These are phyloP conservation scores for Endoconidiophora laricicola DNA, from an alignment of 2,329 filamentous ascomycete genomes.

Conservation along the genomic window DNA sequence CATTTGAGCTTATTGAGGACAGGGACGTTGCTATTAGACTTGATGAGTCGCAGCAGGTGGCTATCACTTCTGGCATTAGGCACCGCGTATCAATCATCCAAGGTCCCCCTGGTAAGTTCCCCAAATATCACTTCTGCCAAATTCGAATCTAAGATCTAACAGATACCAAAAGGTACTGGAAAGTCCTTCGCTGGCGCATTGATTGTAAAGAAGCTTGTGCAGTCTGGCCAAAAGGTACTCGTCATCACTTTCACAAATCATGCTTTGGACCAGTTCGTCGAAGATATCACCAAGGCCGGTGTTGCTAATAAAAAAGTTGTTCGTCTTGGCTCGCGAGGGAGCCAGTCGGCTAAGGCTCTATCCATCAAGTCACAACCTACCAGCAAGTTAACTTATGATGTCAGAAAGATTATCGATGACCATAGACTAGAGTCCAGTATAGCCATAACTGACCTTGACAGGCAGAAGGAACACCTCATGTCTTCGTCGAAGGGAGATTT, in stretches of 20 bases:
- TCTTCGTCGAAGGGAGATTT: neutral
- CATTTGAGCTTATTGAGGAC: constrained; percentile 26
- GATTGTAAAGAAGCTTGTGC: constrained; percentile 37
- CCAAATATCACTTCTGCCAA: neutral
- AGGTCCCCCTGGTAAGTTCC: constrained; percentile 47
- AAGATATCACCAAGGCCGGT: constrained; percentile 44
- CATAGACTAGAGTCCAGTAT: neutral
- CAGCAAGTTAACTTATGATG: neutral
- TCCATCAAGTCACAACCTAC: neutral
- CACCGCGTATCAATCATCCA: constrained; percentile 46
- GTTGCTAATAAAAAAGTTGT: constrained; percentile 35
- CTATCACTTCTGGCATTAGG: constrained; percentile 36
- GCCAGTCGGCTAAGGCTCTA: constrained; percentile 12
- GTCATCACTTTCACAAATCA: constrained; percentile 55
- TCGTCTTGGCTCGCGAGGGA: constrained; percentile 45
- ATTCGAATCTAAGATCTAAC: neutral
- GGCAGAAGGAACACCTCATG: too few relatives aligned
- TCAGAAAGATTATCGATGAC: neutral
- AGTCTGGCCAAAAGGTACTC: constrained; percentile 36
- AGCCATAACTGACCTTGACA: too few relatives aligned
- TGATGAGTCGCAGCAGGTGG: constrained; percentile 32
- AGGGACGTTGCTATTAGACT: neutral
- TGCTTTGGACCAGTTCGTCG: constrained; percentile 47
- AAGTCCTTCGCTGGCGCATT: constrained; percentile 59
- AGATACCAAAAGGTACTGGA: constrained; percentile 39